These are phyloP conservation scores for Endoconidiophora polonica DNA, from an alignment of 2,329 filamentous ascomycete species.

Conservation along the genomic window DNA sequence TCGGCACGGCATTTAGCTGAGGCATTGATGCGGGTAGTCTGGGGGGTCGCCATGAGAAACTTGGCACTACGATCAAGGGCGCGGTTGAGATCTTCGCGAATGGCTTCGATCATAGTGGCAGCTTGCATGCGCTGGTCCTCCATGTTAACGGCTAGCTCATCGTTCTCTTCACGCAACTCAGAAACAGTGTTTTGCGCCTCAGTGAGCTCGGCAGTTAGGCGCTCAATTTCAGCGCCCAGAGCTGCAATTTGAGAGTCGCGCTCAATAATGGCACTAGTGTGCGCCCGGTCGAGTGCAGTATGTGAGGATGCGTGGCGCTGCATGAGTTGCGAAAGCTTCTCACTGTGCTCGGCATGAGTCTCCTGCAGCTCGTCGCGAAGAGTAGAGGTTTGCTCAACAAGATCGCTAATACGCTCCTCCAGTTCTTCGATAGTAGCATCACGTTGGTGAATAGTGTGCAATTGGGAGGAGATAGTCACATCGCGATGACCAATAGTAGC, in stretches of 20 bases:
- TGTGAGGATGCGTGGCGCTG: not conserved
- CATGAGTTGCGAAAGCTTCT: slow-evolving; percentile 17
- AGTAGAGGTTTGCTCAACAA: slow-evolving; percentile 23
- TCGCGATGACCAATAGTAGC: too few species aligned
- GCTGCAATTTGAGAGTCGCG: slow-evolving; percentile 5
- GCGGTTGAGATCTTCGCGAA: slow-evolving; percentile 9
- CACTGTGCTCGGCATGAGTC: slow-evolving; percentile 21
- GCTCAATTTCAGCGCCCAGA: slow-evolving; percentile 5
- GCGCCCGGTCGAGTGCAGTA: not conserved
- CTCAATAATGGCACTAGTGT: not conserved
- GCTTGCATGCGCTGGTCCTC: slow-evolving; percentile 11
- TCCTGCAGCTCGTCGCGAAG: slow-evolving; percentile 25
- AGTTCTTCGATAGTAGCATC: slow-evolving; percentile 25
- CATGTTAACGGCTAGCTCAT: not conserved
- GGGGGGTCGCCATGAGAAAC: slow-evolving; percentile 2
- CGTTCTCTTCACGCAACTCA: slow-evolving; percentile 6
- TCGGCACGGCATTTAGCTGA: too few species aligned
- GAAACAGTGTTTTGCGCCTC: slow-evolving; percentile 6
- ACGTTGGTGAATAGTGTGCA: slow-evolving; percentile 22
- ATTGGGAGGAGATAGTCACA: slow-evolving; percentile 20
- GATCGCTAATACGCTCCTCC: slow-evolving; percentile 27
- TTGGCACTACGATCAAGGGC: slow-evolving; percentile 5
- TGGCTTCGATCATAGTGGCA: slow-evolving; percentile 9
- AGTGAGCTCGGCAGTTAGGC: slow-evolving; percentile 4
- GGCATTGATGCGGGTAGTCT: not conserved